Evolutionary conservation across 495 filamentous ascomycete genomes (phyloP), one percentile per base, ranked within the genome.

Genomic region (Penicillium goetzii): DNA sequence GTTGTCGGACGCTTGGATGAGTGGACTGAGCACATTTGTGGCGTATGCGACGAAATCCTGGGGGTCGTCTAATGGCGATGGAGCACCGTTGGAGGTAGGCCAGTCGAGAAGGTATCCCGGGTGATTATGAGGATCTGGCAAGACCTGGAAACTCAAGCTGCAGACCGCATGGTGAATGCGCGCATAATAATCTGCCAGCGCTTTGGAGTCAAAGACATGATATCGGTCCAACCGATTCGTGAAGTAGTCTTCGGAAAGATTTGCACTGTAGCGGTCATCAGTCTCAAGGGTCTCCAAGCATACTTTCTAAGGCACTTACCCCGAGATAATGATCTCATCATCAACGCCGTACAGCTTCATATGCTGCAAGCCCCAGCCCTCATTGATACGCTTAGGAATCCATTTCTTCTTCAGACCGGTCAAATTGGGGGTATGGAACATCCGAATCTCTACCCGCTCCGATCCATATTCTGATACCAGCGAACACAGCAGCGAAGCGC

Each of bases 261-360:
- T 99, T 10, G 95, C 95, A 33, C 89, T 91, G 50, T 6, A 21
- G 17, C 32, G 14, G 17, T 28, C 15, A 58, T 71, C 49, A 70
- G 62, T 28, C 36, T 40, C 7, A 19, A 45, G 10, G 3, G 6
- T 25, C 45, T 9, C 14, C 5, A 32, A 47, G 14, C 34, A 28
- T 25, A 38, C 25, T 19, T 40, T 23, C 8, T 51, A 25, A 53
- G 30, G 28, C 30, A 50, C 58, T 25, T 82, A 91, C 87, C 95
- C 95, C 2, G 93, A 96, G 30, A 99, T 83, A 38, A 99, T 95
- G 54, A 99, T 88, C 74, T 97, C 94, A 69, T 98, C 93, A 63
- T 99, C 95, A 45, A 97, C 77, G 0, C 96, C 95, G 67, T 99
- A 99, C 0, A 99, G 83, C 82, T 99, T 99, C 92, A 99, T 99